Base-by-base conservation (phyloP, 257 asterid genomes). In the Oldenlandia corymbosa region DNA sequence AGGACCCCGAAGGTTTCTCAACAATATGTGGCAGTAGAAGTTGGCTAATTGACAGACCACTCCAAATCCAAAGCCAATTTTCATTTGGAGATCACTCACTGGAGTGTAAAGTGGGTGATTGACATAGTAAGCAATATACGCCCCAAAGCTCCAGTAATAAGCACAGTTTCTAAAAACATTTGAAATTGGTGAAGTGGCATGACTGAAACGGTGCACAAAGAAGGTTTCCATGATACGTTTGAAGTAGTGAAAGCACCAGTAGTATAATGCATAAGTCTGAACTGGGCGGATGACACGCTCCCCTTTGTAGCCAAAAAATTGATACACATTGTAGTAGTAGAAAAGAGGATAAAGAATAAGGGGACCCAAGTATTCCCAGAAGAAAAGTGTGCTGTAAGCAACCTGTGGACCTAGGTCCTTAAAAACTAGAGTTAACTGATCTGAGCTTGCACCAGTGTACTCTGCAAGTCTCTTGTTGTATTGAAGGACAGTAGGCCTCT, bases 321-420 rank as follows among this genome's bases (percentile, higher is more conserved):
- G 69, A 80, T 93, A 84, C 42, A 90, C 78, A 0, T 93, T 89
- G 64, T 64, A 80, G 81, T 67, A 83, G 75, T 93, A 87, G 85
- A 90, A 90, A 59, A 90, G 58, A 18, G 97, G 99, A 61, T 81
- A 93, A 70, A 93, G 81, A 64, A 93, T 26, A 45, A 93, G 84
- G 16, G 99, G 99, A 7, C 99, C 99, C 79, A 93, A 67, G 67
- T 93, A 93, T 74, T 93, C 97, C 30, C 63, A 92, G 69, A 92
- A 92, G 96, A 92, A 89, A 70, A 92, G 90, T 28, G 97, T 92
- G 81, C 97, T 81, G 60, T 92, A 92, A 13, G 71, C 78, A 65
- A 92, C 95, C 79, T 92, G 99, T 18, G 96, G 84, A 37, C 99
- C 99, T 4, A 92, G 80, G 76, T 92, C 99, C 79, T 92, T 92